A percentile compares a stretch with the other conserved stretches of the same genome.
Conservation (phyloP, 495 filamentous ascomycete species). For the Neurospora africana region DNA sequence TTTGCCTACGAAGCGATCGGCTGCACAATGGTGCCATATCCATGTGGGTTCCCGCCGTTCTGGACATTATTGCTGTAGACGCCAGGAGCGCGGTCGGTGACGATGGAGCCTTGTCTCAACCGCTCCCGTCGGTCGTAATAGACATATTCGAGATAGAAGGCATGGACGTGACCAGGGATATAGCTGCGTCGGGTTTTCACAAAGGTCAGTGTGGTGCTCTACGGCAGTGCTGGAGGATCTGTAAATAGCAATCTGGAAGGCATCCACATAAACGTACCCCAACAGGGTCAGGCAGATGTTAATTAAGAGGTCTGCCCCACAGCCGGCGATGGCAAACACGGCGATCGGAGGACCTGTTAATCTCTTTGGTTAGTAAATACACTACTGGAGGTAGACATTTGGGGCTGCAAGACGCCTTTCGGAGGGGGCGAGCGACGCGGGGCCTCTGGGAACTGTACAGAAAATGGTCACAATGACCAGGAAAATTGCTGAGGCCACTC, state of each 20-base stretch:
- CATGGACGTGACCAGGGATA: slow-evolving; percentile 76
- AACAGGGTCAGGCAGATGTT: slow-evolving; percentile 75
- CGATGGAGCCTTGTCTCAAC: slow-evolving; percentile 37
- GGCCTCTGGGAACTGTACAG: slow-evolving; percentile 20
- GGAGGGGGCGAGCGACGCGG: slow-evolving; percentile 4
- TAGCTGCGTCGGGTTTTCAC: slow-evolving; percentile 36
- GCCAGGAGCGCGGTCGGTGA: slow-evolving; percentile 47
- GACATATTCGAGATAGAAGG: slow-evolving; percentile 83
- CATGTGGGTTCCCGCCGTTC: slow-evolving; percentile 43
- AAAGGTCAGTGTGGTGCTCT: background rate
- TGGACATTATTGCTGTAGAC: slow-evolving; percentile 78
- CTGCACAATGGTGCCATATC: slow-evolving; percentile 43
- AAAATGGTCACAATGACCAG: slow-evolving; percentile 49
- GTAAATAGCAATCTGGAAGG: background rate
- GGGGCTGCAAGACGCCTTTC: background rate
- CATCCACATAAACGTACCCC: slow-evolving; percentile 19
- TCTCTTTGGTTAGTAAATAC: slow-evolving; percentile 1
- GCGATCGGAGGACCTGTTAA: slow-evolving; percentile 32
- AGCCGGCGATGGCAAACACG: slow-evolving; percentile 31
- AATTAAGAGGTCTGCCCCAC: slow-evolving; percentile 75
- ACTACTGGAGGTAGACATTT: background rate
- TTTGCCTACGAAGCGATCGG: slow-evolving; percentile 6
- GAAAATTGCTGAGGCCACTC: slow-evolving; percentile 43
- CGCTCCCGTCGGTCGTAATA: slow-evolving; percentile 66
- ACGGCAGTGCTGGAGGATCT: background rate